Base-by-base conservation (phyloP, 2,329 filamentous ascomycete genomes). In the Chrysosporium queenslandicum region DNA sequence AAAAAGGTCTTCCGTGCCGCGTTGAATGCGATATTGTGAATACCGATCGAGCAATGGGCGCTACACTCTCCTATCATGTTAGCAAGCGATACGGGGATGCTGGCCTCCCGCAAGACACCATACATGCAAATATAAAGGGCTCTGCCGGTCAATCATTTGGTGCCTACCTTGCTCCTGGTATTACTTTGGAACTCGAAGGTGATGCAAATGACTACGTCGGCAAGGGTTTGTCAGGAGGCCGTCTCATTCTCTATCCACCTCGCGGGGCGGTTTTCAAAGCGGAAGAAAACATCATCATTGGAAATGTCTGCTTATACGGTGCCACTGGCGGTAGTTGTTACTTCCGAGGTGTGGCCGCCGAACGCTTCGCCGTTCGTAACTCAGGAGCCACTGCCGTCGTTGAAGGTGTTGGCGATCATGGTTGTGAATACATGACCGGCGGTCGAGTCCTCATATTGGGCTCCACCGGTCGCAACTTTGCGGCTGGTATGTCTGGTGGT, bases 401-500 rank as follows among this genome's bases (percentile, higher is more conserved):
- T 57, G 91, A 97, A 72, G 91, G 91, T 72, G 81, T 94, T 59
- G 91, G 91, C 77, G 91, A 97, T 69, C 91, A 97, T 68, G 87
- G 88, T 57, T 96, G 90, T 67, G 91, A 97, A 77, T 97, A 97
- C 79, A 97, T 97, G 91, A 96, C 91, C 64, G 91, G 91, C 67
- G 91, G 91, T 66, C 87, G 90, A 65, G 78, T 96, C 47, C 75
- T 97, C 58, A 79, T 94, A 64, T 79, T 97, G 45, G 91, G 91
- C 54, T 82, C 80, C 63, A 95, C 89, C 65, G 91, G 91, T 42
- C 90, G 91, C 62, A 97, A 97, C 77, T 97, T 97, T 65, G 91
- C 90, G 62, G 91, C 91, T 56, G 91, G 91, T 77, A 97, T 97
- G 91, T 96, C 90, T 64, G 91, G 91, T 66, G 91, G 91, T 77